Evolutionary conservation across 129 eudicot genomes (phyloP), one percentile per base, ranked within the genome.

Genomic region (Tagetes erecta): DNA sequence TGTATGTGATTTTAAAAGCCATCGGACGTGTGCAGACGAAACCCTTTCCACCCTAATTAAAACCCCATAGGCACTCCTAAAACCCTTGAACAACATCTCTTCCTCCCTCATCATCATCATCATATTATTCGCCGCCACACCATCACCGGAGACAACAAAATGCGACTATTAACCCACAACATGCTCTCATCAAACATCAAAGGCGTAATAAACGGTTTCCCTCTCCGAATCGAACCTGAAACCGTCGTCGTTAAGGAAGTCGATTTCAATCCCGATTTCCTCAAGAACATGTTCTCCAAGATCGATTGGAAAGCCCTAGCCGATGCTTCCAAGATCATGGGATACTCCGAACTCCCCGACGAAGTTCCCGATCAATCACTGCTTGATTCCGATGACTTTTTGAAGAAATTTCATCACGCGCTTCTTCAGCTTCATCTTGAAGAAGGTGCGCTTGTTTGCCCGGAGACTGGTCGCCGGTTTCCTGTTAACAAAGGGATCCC

Each of bases 151-250:
- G 20, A n/a, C 38, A 35, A 39, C 8, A 59, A 27, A 55, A 94
- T 94, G 99, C 88, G 96, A 74, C 92, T 94, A 4, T 70, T 91
- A 41, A 94, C 99, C 30, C 97, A 91, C 84, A 94, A 91, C 83
- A 94, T 94, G 99, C 80, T 94, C 1, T 82, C 98, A 3, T 94
- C 97, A 1, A 94, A 83, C 88, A 90, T 94, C 87, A 94, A 94
- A 68, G 97, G 98, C 3, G 98, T 90, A 4, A 82, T 81, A 8
- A 88, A 86, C 33, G 96, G 96, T 8, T 90, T 87, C 84, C 96
- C 98, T 0, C 82, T 93, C 8, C 67, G 35, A 46, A 93, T 94
- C 76, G 96, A 93, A 72, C 86, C 79, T 0, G 91, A 65, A 70
- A 86, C 81, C 35, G 81, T 90, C 51, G 78, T 83, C 51, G 83